phyloP scores from a whole-genome alignment of 2,329 filamentous ascomycete genomes.

The Emergomyces orientalis region DNA sequence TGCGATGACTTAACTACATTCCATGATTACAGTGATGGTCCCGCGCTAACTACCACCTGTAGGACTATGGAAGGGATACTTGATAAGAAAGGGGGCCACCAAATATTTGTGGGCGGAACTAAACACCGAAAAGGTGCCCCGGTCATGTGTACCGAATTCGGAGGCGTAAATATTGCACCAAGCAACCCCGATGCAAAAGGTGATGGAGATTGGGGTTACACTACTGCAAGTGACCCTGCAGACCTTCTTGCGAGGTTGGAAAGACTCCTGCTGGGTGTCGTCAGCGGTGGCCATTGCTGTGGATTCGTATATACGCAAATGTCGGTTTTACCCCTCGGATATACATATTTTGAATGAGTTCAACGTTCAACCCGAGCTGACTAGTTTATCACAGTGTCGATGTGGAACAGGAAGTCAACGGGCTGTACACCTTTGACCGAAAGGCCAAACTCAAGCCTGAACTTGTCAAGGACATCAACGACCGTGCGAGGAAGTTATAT shows the following conservation, averaged over 20 bases:
- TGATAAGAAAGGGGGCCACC: constrained; percentile 42
- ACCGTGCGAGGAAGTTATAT: constrained; percentile 44
- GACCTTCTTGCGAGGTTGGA: constrained; percentile 53
- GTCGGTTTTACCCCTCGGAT: constrained; percentile 30
- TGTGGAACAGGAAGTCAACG: constrained; percentile 61
- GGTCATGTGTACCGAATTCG: constrained; percentile 58
- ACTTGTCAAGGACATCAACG: constrained; percentile 50
- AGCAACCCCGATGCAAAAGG: constrained; percentile 33
- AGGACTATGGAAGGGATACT: constrained; percentile 46
- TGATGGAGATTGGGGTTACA: constrained; percentile 57
- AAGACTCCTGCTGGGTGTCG: constrained; percentile 50
- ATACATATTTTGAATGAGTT: not conserved
- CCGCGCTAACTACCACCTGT: constrained; percentile 47
- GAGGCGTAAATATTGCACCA: constrained; percentile 56
- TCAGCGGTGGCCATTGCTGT: constrained; percentile 48
- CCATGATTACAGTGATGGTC: constrained; percentile 56
- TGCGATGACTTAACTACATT: constrained; percentile 56
- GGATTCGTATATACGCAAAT: constrained; percentile 60
- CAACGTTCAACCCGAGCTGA: not conserved
- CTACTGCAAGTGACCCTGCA: constrained; percentile 51
- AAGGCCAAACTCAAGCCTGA: constrained; percentile 50
- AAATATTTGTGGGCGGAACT: constrained; percentile 48
- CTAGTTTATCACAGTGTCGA: constrained; percentile 25
- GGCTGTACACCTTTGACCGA: constrained; percentile 54
- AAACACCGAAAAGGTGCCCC: constrained; percentile 48